A percentile compares a stretch with the other conserved stretches of the same genome.
Evolutionary conservation across 1,284 basidiomycete species (phyloP).

Genomic region (Pholiota adiposa): DNA sequence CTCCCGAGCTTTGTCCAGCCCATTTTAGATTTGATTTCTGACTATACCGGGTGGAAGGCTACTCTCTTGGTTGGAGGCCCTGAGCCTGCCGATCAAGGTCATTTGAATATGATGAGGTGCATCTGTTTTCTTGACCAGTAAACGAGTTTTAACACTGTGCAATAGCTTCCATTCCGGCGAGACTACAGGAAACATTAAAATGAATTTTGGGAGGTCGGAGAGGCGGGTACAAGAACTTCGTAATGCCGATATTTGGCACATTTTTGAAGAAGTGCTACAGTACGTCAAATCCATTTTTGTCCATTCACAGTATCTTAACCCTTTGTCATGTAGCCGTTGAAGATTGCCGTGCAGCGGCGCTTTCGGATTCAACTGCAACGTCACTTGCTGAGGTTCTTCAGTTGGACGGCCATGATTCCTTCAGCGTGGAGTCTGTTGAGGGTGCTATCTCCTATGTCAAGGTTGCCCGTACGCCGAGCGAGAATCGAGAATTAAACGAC

Average conservation of each 20-base stretch:
- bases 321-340: background rate
- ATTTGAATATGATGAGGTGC: background rate
- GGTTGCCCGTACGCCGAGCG: too few relatives aligned
- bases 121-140: background rate
- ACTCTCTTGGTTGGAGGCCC: background rate
- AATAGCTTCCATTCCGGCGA: background rate
- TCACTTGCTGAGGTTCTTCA: background rate
- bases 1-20: background rate
- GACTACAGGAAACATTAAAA: background rate
- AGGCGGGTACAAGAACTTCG: background rate
- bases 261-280: slow-evolving; percentile 1
- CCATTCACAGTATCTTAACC: background rate
- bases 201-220: background rate
- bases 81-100: background rate
- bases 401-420: background rate
- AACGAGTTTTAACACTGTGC: background rate
- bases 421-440: too few relatives aligned
- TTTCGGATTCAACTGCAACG: background rate
- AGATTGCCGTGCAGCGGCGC: background rate
- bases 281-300: slow-evolving; percentile 11
- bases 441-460: too few relatives aligned
- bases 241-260: background rate
- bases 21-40: background rate
- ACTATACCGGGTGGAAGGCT: background rate
- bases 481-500: too few relatives aligned